Base-by-base conservation (phyloP, 306 rosid species). In the Quercus alba region DNA sequence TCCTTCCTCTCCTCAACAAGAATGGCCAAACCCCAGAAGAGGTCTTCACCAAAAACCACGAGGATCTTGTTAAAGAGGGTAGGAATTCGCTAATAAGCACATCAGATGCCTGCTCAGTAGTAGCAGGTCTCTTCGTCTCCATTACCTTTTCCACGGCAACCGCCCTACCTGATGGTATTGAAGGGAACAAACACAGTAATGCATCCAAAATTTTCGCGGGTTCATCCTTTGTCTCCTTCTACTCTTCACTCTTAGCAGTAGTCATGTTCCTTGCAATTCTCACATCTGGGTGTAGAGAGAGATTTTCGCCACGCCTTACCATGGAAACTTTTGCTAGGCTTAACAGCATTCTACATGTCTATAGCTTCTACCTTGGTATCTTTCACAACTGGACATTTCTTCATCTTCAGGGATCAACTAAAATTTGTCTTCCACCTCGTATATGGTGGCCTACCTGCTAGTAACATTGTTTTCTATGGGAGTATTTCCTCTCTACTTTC, bases 81-180 rank as follows among this genome's bases (percentile, higher is more conserved):
- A 77, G 81, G 2, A 57, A 78, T 1, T 91, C 91, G 96, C 83
- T 87, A 3, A 79, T 68, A 9, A 79, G 23, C 44, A 85, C 89
- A 55, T 79, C 93, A 0, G 82, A 83, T n/a, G 84, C 93, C 0
- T 89, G 96, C 83, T 89, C 93, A 0, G 49, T 89, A 15, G 91
- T 89, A 57, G 90, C 90, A 2, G 86, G 89, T 11, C 76, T 91
- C 62, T 75, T 91, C 4, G 96, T 91, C 78, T 73, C 89, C 0
- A 87, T 88, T 2, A 87, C 91, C 57, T 90, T 82, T 21, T 72
- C 86, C 75, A 68, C 84, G 15, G 54, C 86, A 13, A 13, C 89
- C 9, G 74, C 78, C 25, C 69, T 86, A 11, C 97, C 92, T 0
- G 91, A 90, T 1, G 92, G 88, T 7, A 51, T 31, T n/a, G 0